Conservation (phyloP, 306 rosid genomes). For the Sechiopsis laciniata region DNA sequence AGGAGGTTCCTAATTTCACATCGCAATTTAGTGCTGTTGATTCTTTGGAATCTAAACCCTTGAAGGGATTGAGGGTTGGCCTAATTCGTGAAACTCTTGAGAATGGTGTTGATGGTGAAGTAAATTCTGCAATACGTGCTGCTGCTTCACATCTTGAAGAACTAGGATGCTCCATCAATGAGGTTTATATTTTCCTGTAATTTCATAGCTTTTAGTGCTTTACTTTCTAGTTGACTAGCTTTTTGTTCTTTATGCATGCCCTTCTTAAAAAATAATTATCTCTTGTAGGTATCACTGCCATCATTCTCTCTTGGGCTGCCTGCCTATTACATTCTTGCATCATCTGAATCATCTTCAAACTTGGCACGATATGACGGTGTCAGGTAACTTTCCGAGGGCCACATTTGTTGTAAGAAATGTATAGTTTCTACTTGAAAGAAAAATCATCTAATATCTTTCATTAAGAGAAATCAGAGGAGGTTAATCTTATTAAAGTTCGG, state of each 20-base stretch:
- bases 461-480: background rate
- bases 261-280: slow-evolving; percentile 5
- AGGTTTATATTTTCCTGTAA: slow-evolving; percentile 43
- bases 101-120: slow-evolving; percentile 76
- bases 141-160: slow-evolving; percentile 90
- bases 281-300: slow-evolving; percentile 76
- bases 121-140: slow-evolving; percentile 56
- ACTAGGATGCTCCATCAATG: slow-evolving; percentile 74
- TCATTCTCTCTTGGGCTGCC: slow-evolving; percentile 96
- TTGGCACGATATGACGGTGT: slow-evolving; percentile 92
- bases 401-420: background rate
- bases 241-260: slow-evolving; percentile 2
- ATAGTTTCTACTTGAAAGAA: background rate
- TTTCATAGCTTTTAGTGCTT: slow-evolving; percentile 21
- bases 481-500: background rate
- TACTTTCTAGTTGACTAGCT: slow-evolving; percentile 6
- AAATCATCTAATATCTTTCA: background rate
- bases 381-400: slow-evolving; percentile 42
- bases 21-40: slow-evolving; percentile 42
- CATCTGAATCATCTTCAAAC: slow-evolving; percentile 91
- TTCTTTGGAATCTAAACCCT: slow-evolving; percentile 66
- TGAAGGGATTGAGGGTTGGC: slow-evolving; percentile 82
- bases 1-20: slow-evolving; percentile 69
- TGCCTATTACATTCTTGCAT: slow-evolving; percentile 89
- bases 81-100: slow-evolving; percentile 79